Evolutionary conservation across 495 filamentous ascomycete species (phyloP), one percentile per base, ranked within the genome.

Genomic region (Penicillium samsonianum): DNA sequence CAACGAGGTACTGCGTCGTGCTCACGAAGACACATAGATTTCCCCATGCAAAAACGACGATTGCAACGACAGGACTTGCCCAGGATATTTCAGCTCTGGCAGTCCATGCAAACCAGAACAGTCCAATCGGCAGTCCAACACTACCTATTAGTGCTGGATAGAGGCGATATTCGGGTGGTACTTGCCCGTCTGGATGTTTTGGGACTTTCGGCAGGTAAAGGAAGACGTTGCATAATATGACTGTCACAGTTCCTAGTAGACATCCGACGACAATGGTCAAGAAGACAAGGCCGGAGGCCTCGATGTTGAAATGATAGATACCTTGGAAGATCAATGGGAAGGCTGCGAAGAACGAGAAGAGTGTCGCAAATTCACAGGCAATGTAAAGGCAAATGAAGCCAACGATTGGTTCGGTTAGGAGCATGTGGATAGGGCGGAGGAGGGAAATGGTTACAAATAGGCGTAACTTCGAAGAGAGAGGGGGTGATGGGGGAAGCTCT

Each of bases 321-420:
- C 58, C 57, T 43, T 69, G 40, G 58, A 84, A 86, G 6, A 82
- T 68, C 44, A 78, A 74, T 0, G 84, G 86, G 23, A 87, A 78
- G 0, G 84, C 84, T 12, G 83, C 83, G 58, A 90, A 88, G 73
- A 89, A 89, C 22, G 72, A 73, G 60, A 84, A 89, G 4, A 90
- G 77, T 1, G 86, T 80, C 7, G 78, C 79, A 56, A 88, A 90
- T 53, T 82, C 81, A 65, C 85, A 88, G 5, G 80, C 74, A 2
- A 79, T 74, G 65, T 90, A 90, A 11, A 90, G 65, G 25, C 75
- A 83, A 33, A 85, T 73, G 25, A 83, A 79, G 23, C 73, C 65
- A 38, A 89, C 87, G 53, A 89, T 87, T 5, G 87, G 85, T 62
- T 90, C 87, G 0, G 74, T 81, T 14, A 84, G 33, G 33, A 90